Percentiles rank a stretch among this genome's conserved stretches.
Conservation (phyloP, 768 basidiomycete genomes). For the Amanita rubescens region DNA sequence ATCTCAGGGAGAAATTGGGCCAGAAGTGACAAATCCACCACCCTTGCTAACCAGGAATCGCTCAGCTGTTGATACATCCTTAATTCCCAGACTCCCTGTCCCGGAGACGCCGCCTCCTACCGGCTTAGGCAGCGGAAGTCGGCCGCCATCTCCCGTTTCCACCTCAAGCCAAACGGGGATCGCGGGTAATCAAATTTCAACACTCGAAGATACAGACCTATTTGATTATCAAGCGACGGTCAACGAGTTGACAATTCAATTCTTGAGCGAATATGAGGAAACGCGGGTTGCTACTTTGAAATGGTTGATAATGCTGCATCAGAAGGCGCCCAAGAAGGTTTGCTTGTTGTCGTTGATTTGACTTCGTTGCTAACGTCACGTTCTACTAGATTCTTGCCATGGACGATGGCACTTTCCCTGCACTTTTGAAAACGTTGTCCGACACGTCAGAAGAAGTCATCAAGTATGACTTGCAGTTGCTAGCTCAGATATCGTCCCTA, state of each 20-base stretch:
- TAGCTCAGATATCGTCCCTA: constrained; percentile 94
- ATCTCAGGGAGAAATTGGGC: constrained; percentile 7
- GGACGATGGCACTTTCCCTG: constrained; percentile 96
- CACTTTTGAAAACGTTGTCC: constrained; percentile 89
- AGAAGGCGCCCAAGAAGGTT: constrained; percentile 95
- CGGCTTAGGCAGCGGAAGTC: constrained; percentile 30
- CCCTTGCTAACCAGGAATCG: not conserved
- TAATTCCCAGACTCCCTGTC: constrained; percentile 28
- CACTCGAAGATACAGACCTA: constrained; percentile 51
- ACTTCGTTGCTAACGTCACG: not conserved
- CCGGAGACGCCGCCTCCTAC: constrained; percentile 24
- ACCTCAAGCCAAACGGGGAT: constrained; percentile 33
- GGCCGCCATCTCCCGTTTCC: constrained; percentile 60
- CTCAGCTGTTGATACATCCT: constrained; percentile 29
- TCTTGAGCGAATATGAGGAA: constrained; percentile 94
- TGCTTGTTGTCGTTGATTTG: constrained; percentile 5
- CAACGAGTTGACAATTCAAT: constrained; percentile 86
- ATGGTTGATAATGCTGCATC: constrained; percentile 98
- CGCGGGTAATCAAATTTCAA: constrained; percentile 22
- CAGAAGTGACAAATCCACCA: constrained; percentile 1
- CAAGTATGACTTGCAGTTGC: constrained; percentile 89
- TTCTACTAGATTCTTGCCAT: constrained; percentile 75
- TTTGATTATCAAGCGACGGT: constrained; percentile 94
- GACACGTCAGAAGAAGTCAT: constrained; percentile 98
- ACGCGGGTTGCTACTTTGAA: constrained; percentile 93